Conservation (phyloP, 257 asterid species). For the Solanum gracilifrons region DNA sequence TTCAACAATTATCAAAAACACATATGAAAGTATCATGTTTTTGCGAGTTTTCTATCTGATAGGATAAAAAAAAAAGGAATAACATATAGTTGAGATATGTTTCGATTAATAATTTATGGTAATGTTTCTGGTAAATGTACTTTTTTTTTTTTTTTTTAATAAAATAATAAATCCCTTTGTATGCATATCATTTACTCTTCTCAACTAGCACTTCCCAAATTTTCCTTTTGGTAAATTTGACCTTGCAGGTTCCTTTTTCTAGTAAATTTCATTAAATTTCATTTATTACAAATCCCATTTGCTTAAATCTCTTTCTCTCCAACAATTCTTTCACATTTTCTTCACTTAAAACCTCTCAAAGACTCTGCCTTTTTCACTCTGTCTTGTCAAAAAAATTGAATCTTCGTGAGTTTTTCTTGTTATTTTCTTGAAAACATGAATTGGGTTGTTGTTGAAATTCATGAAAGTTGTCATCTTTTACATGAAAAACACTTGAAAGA, state of each 20-base stretch:
- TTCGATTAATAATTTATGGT: neutral
- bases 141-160: constrained; percentile 10
- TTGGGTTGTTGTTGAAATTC: neutral
- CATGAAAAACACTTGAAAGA: neutral
- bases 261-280: constrained; percentile 8
- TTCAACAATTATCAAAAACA: neutral
- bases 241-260: constrained; percentile 36
- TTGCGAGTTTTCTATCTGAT: neutral
- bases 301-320: constrained; percentile 12
- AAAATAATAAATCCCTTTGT: constrained; percentile 16
- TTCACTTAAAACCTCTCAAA: neutral
- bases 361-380: neutral
- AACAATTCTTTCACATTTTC: constrained; percentile 1
- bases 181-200: constrained; percentile 33
- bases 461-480: neutral
- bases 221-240: constrained; percentile 32
- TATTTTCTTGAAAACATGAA: neutral
- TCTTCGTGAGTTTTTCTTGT: neutral
- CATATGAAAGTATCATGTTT: neutral
- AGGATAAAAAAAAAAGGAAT: neutral
- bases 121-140: no score
- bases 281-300: constrained; percentile 6
- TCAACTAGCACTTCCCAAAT: neutral
- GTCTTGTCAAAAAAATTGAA: neutral
- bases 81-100: neutral